Conservation (phyloP, 805 yeast species). For the Candida krabiensis region DNA sequence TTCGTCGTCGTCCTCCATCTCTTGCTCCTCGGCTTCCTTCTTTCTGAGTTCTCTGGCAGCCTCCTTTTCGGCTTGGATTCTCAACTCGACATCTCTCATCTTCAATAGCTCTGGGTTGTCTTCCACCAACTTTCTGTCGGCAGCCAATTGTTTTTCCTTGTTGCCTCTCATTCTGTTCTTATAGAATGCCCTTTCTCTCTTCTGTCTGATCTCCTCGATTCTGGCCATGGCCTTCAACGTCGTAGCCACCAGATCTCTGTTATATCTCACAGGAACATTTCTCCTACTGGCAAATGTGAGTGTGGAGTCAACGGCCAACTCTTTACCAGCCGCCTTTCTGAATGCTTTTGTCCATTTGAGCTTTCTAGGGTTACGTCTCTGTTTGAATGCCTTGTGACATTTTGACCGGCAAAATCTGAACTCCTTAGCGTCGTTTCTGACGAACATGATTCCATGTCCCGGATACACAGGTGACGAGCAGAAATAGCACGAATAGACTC, state of each 20-base stretch:
- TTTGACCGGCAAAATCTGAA: conserved; percentile 97
- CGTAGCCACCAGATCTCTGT: conserved; percentile 92
- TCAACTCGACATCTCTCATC: conserved; percentile 90
- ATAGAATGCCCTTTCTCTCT: conserved; percentile 97
- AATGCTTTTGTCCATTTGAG: conserved; percentile 98
- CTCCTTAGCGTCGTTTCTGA: conserved; percentile 97
- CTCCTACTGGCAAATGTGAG: conserved; percentile 96
- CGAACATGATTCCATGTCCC: conserved; percentile 95
- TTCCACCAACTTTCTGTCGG: conserved; percentile 87
- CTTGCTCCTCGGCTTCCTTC: conserved; percentile 46
- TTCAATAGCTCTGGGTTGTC: conserved; percentile 84
- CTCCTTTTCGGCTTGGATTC: conserved; percentile 69
- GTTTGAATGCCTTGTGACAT: conserved; percentile 96
- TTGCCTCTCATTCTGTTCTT: conserved; percentile 99
- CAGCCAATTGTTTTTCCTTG: conserved; percentile 78
- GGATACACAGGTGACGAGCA: conserved; percentile 97
- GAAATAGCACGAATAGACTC: conserved; percentile 90
- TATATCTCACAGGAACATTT: conserved; percentile 96
- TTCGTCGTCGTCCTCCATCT: conserved; percentile 36
- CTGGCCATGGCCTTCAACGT: conserved; percentile 95
- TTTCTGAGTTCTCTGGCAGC: conserved; percentile 55
- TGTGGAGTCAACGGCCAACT: conserved; percentile 95
- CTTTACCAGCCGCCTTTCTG: conserved; percentile 98
- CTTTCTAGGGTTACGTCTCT: conserved; percentile 98
- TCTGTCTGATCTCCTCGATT: conserved; percentile 92